Conservation (phyloP, 495 filamentous ascomycete species). For the Neurospora sp. region DNA sequence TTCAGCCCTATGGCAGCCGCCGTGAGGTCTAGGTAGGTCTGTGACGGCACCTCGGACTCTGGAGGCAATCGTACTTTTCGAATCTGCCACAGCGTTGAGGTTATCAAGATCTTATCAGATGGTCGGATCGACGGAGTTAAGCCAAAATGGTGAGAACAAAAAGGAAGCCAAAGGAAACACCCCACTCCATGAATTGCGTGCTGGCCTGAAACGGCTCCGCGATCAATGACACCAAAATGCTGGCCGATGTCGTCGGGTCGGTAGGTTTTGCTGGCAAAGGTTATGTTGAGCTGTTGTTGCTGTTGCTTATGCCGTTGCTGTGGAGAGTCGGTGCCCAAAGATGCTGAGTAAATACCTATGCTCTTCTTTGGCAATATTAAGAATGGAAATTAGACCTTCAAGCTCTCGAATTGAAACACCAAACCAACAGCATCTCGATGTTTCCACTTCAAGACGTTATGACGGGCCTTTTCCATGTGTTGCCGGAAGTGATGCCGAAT, state of each 20-base stretch:
- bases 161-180: not conserved
- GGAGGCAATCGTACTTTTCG: not conserved
- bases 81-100: not conserved
- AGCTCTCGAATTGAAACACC: not conserved
- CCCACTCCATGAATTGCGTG: not conserved
- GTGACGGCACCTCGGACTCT: not conserved
- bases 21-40: not conserved
- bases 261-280: not conserved
- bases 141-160: not conserved
- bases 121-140: not conserved
- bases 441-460: not conserved
- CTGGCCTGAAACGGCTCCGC: not conserved
- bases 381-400: not conserved
- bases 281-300: not conserved
- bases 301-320: not conserved
- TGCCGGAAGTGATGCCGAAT: not conserved
- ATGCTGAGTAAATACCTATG: not conserved
- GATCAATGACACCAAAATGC: not conserved
- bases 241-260: not conserved
- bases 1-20: not conserved
- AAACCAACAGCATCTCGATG: not conserved
- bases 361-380: not conserved
- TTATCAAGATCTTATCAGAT: slow-evolving; percentile 1
- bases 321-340: not conserved
- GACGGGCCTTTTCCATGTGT: not conserved